phyloP scores from a whole-genome alignment of 257 asterid species.

The Echites panduratus region DNA sequence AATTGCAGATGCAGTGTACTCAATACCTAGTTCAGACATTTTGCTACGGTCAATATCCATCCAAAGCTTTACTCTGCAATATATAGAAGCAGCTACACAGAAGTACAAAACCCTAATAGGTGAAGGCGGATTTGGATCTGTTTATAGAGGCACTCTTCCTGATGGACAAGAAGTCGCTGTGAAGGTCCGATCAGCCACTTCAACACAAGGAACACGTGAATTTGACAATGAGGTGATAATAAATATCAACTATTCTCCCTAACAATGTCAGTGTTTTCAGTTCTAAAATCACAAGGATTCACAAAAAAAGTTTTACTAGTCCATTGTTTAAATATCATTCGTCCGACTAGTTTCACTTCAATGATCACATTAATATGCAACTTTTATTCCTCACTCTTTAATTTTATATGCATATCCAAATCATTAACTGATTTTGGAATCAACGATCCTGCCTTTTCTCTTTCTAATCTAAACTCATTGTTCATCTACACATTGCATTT shows the following conservation, averaged over 20 bases:
- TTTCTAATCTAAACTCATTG: background rate
- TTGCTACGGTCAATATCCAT: slow-evolving; percentile 43
- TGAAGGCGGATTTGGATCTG: slow-evolving; percentile 91
- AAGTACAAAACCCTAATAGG: slow-evolving; percentile 74
- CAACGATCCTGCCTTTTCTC: background rate
- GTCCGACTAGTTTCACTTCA: background rate
- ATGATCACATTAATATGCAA: background rate
- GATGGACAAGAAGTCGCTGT: slow-evolving; percentile 92
- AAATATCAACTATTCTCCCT: background rate
- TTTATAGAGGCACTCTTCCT: slow-evolving; percentile 64
- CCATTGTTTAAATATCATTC: background rate
- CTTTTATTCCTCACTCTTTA: background rate
- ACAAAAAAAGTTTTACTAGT: background rate
- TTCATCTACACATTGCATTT: background rate
- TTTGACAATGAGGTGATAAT: slow-evolving; percentile 68
- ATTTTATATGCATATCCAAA: background rate
- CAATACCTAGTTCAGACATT: slow-evolving; percentile 59
- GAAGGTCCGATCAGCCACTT: slow-evolving; percentile 84
- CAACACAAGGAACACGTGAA: slow-evolving; percentile 89
- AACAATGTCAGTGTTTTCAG: background rate
- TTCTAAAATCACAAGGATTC: too few relatives aligned
- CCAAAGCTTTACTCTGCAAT: slow-evolving; percentile 48
- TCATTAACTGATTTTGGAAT: background rate
- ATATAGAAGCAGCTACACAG: slow-evolving; percentile 56
- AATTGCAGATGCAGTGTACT: slow-evolving; percentile 71